Evolutionary conservation across 106 monocot genomes (phyloP).

Genomic region (Acorus gramineus): DNA sequence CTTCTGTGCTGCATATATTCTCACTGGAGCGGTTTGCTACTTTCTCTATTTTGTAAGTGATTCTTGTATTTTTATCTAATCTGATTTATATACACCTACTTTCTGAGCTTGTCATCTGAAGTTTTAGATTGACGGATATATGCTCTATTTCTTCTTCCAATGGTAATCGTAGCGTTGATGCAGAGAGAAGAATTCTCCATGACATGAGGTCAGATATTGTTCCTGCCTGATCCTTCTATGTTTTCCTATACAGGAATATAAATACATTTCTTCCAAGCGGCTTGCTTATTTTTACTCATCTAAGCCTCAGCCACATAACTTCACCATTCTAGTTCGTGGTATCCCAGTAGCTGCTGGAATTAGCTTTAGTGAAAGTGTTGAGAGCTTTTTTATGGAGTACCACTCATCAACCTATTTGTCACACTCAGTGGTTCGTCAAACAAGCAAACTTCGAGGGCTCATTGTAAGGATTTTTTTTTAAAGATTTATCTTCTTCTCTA

Average conservation of each 20-base stretch:
- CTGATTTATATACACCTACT: background rate
- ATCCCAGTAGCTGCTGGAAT: constrained; percentile 45
- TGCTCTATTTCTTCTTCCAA: background rate
- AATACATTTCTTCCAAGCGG: constrained; percentile 60
- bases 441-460: constrained; percentile 68
- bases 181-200: too few relatives aligned
- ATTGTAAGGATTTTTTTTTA: constrained; percentile 42
- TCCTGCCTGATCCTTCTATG: too few relatives aligned
- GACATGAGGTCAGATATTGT: too few relatives aligned
- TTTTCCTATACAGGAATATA: constrained; percentile 48
- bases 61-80: constrained; percentile 1
- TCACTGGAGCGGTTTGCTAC: constrained; percentile 76
- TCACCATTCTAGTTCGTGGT: constrained; percentile 80
- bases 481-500: too few relatives aligned
- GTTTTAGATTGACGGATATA: background rate
- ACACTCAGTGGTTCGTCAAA: constrained; percentile 57
- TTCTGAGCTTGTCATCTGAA: background rate
- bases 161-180: too few relatives aligned
- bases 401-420: constrained; percentile 72
- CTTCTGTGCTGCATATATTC: constrained; percentile 85
- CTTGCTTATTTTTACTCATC: constrained; percentile 58
- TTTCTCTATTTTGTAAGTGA: constrained; percentile 80
- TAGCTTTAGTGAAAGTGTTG: constrained; percentile 46
- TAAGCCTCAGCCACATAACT: constrained; percentile 61
- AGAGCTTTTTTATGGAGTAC: constrained; percentile 75